Evolutionary conservation across 306 rosid species (phyloP).

Genomic region (Rosa rugosa): DNA sequence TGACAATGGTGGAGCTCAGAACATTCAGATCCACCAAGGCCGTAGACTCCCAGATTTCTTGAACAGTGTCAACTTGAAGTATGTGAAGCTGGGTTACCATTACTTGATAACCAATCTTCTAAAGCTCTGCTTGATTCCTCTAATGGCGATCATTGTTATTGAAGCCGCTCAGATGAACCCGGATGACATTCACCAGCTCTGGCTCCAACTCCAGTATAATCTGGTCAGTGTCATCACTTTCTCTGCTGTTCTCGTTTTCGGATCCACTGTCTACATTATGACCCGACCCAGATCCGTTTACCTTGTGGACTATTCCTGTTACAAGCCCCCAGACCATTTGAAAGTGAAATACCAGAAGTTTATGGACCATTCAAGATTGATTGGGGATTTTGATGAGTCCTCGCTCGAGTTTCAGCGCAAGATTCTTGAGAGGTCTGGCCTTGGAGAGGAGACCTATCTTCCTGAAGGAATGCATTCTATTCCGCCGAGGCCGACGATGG

Average conservation of each 20-base stretch:
- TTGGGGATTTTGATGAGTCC: slow-evolving; percentile 45
- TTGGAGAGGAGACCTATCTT: slow-evolving; percentile 54
- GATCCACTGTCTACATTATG: slow-evolving; percentile 49
- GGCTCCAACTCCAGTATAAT: slow-evolving; percentile 58
- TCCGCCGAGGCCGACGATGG: slow-evolving; percentile 53
- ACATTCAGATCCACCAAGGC: slow-evolving; percentile 43
- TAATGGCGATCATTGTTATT: slow-evolving; percentile 36
- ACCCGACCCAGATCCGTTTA: slow-evolving; percentile 58
- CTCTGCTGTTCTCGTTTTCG: slow-evolving; percentile 40
- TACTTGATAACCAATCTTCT: slow-evolving; percentile 48
- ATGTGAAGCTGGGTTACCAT: slow-evolving; percentile 58
- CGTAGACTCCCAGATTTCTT: slow-evolving; percentile 51
- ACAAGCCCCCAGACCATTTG: slow-evolving; percentile 37
- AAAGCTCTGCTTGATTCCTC: slow-evolving; percentile 49
- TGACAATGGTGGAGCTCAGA: slow-evolving; percentile 31
- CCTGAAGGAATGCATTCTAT: slow-evolving; percentile 54
- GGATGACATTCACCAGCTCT: slow-evolving; percentile 44
- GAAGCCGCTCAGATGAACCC: slow-evolving; percentile 48
- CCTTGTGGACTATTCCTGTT: slow-evolving; percentile 54
- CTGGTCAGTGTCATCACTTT: slow-evolving; percentile 35
- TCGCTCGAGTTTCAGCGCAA: slow-evolving; percentile 57
- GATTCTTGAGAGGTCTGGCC: slow-evolving; percentile 60
- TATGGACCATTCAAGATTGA: slow-evolving; percentile 49
- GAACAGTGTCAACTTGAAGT: slow-evolving; percentile 54
- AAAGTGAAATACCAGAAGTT: slow-evolving; percentile 27